Conservation (phyloP, 2,329 filamentous ascomycete species). For the Pezicula radicicola region DNA sequence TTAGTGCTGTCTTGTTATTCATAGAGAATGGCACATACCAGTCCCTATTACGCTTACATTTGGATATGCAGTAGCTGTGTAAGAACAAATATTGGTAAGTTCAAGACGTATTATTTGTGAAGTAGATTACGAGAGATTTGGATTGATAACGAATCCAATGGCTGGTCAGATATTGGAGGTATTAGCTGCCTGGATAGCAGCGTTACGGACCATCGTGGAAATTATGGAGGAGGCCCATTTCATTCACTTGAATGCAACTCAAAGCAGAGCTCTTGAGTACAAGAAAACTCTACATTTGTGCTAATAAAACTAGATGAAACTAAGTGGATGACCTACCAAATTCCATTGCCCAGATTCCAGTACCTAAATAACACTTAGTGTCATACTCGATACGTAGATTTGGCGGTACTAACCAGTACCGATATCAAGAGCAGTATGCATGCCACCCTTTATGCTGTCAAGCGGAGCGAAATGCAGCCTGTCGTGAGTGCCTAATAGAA, state of each 20-base stretch:
- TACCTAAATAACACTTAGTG: constrained; percentile 18
- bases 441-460: constrained; percentile 1
- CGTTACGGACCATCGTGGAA: too few relatives aligned
- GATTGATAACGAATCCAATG: too few relatives aligned
- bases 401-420: constrained; percentile 22
- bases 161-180: too few relatives aligned
- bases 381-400: not conserved
- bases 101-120: too few relatives aligned
- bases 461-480: constrained; percentile 2
- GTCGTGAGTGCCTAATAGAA: not conserved
- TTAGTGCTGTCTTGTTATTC: not conserved
- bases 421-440: constrained; percentile 31
- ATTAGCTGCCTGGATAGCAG: too few relatives aligned
- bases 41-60: constrained; percentile 41
- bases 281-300: too few relatives aligned
- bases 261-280: too few relatives aligned
- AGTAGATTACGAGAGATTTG: too few relatives aligned
- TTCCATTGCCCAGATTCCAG: constrained; percentile 36
- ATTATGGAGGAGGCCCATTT: too few relatives aligned
- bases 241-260: too few relatives aligned
- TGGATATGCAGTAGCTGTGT: not conserved
- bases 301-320: too few relatives aligned
- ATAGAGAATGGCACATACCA: not conserved
- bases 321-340: constrained; percentile 1
- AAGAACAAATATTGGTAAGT: too few relatives aligned